Evolutionary conservation across 192 early-diverging fungal species (phyloP).

Genomic region (Coemansia sp.): DNA sequence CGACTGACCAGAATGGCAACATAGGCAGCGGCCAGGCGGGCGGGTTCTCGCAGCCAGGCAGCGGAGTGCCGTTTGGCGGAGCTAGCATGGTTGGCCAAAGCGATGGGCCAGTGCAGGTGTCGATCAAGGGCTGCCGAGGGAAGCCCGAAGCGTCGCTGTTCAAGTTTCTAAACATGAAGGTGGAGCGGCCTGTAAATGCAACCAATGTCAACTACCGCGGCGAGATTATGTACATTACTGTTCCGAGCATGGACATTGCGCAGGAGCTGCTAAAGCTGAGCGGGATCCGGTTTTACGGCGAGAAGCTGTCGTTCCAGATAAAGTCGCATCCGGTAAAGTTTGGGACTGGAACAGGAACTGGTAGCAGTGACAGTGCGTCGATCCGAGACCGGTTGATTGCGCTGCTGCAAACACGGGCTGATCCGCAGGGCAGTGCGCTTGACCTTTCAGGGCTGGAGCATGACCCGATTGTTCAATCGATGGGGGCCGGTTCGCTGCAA

Average conservation of each 20-base stretch:
- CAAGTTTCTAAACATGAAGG: constrained; percentile 42
- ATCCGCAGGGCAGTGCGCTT: constrained; percentile 39
- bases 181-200: constrained; percentile 25
- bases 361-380: constrained; percentile 22
- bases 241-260: constrained; percentile 33
- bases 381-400: constrained; percentile 43
- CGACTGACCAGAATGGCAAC: neutral
- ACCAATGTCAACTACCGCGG: constrained; percentile 35
- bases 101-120: constrained; percentile 35
- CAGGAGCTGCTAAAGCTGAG: constrained; percentile 44
- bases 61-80: constrained; percentile 27
- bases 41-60: neutral
- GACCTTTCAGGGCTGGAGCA: constrained; percentile 42
- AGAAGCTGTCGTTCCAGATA: constrained; percentile 43
- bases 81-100: constrained; percentile 21
- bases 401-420: constrained; percentile 41
- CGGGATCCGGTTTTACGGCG: constrained; percentile 49
- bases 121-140: constrained; percentile 50
- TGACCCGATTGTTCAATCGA: constrained; percentile 35
- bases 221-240: constrained; percentile 45
- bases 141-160: constrained; percentile 34
- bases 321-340: constrained; percentile 44
- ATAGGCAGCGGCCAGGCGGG: constrained; percentile 3
- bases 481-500: constrained; percentile 41
- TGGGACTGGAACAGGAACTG: constrained; percentile 18